Evolutionary conservation across 2,329 filamentous ascomycete species (phyloP).

Genomic region (Trichophaea hybrida): DNA sequence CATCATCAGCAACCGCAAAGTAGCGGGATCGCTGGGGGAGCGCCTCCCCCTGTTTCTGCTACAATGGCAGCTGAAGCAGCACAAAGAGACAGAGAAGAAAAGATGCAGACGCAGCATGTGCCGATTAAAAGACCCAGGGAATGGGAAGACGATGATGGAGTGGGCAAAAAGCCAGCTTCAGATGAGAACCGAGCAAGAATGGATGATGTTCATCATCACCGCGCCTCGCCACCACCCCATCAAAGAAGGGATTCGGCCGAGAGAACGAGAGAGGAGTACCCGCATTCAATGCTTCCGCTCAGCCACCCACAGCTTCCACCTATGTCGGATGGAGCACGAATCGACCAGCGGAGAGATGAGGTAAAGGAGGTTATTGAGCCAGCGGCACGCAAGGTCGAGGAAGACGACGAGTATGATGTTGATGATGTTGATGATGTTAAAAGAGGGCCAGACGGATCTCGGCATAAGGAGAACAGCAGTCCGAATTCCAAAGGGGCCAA

Average conservation of each 20-base stretch:
- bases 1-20: conserved; percentile 40
- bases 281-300: conserved; percentile 43
- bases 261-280: conserved; percentile 29
- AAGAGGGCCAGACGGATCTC: conserved; percentile 3
- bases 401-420: conserved; percentile 95
- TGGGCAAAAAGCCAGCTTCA: conserved; percentile 70
- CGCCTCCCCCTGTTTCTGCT: conserved; percentile 50
- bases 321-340: conserved; percentile 36
- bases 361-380: conserved; percentile 36
- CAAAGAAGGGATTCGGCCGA: conserved; percentile 28
- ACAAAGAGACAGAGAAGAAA: conserved; percentile 35
- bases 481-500: conserved; percentile 11
- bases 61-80: conserved; percentile 55
- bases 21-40: conserved; percentile 52
- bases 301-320: conserved; percentile 34
- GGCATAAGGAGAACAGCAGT: conserved; percentile 16
- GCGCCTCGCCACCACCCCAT: conserved; percentile 52
- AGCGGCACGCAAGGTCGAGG: conserved; percentile 86
- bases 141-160: conserved; percentile 63
- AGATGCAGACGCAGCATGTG: conserved; percentile 54
- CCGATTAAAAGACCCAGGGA: conserved; percentile 82
- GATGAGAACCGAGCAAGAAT: conserved; percentile 78
- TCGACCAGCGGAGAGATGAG: conserved; percentile 29
- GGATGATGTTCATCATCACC: conserved; percentile 68
- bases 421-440: conserved; percentile 35